Percentiles rank a stretch among this genome's conserved stretches.
Evolutionary conservation across 2,329 filamentous ascomycete species (phyloP).

Genomic region (Alternaria hordeiaustralica): DNA sequence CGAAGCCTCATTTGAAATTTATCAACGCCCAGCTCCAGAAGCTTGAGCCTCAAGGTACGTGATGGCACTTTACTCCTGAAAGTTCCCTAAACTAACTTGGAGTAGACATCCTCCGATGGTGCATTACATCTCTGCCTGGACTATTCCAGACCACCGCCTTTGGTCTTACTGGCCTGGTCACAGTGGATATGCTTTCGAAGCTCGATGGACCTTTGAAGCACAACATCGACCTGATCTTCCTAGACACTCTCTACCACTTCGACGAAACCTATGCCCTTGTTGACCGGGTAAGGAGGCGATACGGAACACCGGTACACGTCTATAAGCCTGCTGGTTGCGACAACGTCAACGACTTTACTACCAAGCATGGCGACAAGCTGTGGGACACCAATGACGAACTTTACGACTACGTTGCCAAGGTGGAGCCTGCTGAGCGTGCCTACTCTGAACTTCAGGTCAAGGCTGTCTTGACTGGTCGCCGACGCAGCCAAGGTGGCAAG

Average conservation of each 20-base stretch:
- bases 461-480: constrained; percentile 89
- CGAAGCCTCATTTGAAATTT: constrained; percentile 84
- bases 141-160: constrained; percentile 68
- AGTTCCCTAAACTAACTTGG: constrained; percentile 30
- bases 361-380: constrained; percentile 78
- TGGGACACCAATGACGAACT: constrained; percentile 87
- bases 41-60: constrained; percentile 76
- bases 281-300: constrained; percentile 74
- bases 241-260: constrained; percentile 63
- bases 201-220: constrained; percentile 67
- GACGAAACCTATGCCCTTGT: constrained; percentile 59
- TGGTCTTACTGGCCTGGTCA: constrained; percentile 59
- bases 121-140: constrained; percentile 85
- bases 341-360: constrained; percentile 77
- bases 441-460: constrained; percentile 87
- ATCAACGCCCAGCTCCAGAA: constrained; percentile 88
- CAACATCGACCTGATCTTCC: constrained; percentile 59
- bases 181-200: constrained; percentile 74
- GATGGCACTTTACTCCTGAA: background rate
- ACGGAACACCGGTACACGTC: constrained; percentile 81
- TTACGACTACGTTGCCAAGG: constrained; percentile 97
- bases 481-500: constrained; percentile 90
- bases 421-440: constrained; percentile 91
- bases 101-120: constrained; percentile 86
- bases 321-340: constrained; percentile 84